Evolutionary conservation across 1,139 yeast species (phyloP).

Genomic region (Insectozyma bohioensis): DNA sequence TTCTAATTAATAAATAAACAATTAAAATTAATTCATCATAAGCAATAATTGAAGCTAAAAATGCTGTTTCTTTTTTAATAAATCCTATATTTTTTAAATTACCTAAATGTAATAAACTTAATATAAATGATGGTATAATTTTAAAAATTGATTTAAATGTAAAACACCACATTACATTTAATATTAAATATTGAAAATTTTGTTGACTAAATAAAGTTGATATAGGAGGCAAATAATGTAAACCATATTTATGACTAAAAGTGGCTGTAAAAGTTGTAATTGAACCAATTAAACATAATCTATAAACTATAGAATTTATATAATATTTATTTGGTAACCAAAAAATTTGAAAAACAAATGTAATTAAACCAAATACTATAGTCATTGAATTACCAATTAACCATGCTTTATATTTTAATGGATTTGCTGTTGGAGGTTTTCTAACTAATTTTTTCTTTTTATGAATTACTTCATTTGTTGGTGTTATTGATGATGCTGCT

Average conservation of each 20-base stretch:
- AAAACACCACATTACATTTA: conserved; percentile 59
- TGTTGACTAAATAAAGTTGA: conserved; percentile 62
- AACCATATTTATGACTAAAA: conserved; percentile 57
- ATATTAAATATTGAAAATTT: conserved; percentile 62
- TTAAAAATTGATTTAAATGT: conserved; percentile 68
- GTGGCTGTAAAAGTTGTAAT: conserved; percentile 54
- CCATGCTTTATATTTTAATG: conserved; percentile 56
- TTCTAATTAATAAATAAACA: conserved; percentile 53
- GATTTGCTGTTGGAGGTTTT: conserved; percentile 37
- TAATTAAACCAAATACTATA: conserved; percentile 49
- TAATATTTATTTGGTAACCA: conserved; percentile 45
- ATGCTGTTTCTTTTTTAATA: conserved; percentile 36
- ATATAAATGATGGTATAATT: conserved; percentile 55
- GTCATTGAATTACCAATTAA: conserved; percentile 56
- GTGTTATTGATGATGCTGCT: neutral
- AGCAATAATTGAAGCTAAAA: conserved; percentile 53
- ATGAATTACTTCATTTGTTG: conserved; percentile 8
- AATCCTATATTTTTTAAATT: conserved; percentile 38
- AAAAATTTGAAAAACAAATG: conserved; percentile 46
- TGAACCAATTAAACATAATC: conserved; percentile 57
- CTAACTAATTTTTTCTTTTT: conserved; percentile 34
- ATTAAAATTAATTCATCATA: conserved; percentile 60
- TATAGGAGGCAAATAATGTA: conserved; percentile 52
- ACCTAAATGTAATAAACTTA: conserved; percentile 58
- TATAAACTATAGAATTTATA: conserved; percentile 48